Base-by-base conservation (phyloP, 169 alveolate genomes). In the Eimeria falciformis region DNA sequence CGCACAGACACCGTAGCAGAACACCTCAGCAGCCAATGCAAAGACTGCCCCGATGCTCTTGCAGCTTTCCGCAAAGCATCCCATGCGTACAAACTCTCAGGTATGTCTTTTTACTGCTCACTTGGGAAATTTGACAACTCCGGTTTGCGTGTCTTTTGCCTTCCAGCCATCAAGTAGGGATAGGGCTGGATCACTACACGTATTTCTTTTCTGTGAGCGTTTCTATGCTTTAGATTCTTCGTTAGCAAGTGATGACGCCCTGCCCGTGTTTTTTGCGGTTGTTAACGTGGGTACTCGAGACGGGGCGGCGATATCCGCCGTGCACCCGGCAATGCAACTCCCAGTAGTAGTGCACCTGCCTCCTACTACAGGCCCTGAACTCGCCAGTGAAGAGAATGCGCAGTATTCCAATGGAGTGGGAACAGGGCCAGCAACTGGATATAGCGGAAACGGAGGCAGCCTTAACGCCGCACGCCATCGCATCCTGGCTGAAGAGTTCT, bases 261-360 rank as follows among this genome's bases (percentile, higher is more conserved):
- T 79, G n/a, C 89, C 89, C 18, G 89, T 55, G 3, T 53, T 79
- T 33, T 79, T 79, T 55, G 89, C 58, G 25, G 23, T 79, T 55
- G 89, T 79, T 29, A 79, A 79, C 37, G 66, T 79, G 46, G 89
- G 89, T 7, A 47, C 73, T 21, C 73, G 89, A 55, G 89, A 79
- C 37, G 89, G 89, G 5, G 89, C 89, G 46, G 89, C 75, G 55
- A 79, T 79, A 53, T 79, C 89, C 23, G 89, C 89, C 3, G 55
- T 79, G 29, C 89, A 79, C 37, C 89, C 89, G 18, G 89, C 89
- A 25, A 79, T 79, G 89, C 89, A 79, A 43, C 27, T 79, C 25
- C 89, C 89, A 9, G 50, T 79, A 27, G 89, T 55, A 14, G 37
- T 79, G 53, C 53, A 79, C 75, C 25, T 79, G 89, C 75, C 89